Evolutionary conservation across 2,329 filamentous ascomycete species (phyloP), one percentile per base, ranked within the genome.

Genomic region (Plenodomus tracheiphilus): DNA sequence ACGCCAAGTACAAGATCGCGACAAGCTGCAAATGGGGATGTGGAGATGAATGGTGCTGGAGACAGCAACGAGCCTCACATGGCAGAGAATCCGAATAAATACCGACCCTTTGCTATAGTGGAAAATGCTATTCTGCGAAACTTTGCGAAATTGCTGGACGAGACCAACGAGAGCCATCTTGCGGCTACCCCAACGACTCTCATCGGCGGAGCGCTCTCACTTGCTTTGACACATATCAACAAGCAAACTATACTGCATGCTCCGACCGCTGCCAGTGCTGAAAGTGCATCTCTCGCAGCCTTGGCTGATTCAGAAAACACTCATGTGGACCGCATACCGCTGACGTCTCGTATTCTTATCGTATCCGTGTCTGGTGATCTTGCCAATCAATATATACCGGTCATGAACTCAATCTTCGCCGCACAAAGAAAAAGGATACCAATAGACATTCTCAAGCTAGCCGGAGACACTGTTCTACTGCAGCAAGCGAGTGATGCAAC

Each of bases 371-470:
- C 90, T 39, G 91, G 91, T 66, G 89, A 93, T 63, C 84, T 96
- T 0, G 85, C 91, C 4, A 88, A 84, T 53, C 86, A 97, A 73
- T 99, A 99, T 76, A 99, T 99, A 47, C 88, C 93, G 0, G 94
- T 96, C 60, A 99, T 99, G 94, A 99, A 99, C 75, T 85, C 88
- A 63, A 96, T 97, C 53, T 99, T 99, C 74, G 94, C 94, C 2
- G 94, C 93, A 50, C 89, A 96, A 65, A 86, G 93, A 56, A 82
- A 91, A 46, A 84, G 85, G 61, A 91, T 99, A 56, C 89, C 92
- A 19, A 91, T 99, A 64, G 94, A 99, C 71, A 93, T 96, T 28
- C 82, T 96, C 52, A 88, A 95, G 58, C 80, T 99, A 11, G 85
- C 87, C 36, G 91, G 90, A 18, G 85, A 91, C 60, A 90, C 93